Percentiles rank a stretch among this genome's conserved stretches.
Evolutionary conservation across 768 basidiomycete genomes (phyloP).

Genomic region (Mycena vitilis): DNA sequence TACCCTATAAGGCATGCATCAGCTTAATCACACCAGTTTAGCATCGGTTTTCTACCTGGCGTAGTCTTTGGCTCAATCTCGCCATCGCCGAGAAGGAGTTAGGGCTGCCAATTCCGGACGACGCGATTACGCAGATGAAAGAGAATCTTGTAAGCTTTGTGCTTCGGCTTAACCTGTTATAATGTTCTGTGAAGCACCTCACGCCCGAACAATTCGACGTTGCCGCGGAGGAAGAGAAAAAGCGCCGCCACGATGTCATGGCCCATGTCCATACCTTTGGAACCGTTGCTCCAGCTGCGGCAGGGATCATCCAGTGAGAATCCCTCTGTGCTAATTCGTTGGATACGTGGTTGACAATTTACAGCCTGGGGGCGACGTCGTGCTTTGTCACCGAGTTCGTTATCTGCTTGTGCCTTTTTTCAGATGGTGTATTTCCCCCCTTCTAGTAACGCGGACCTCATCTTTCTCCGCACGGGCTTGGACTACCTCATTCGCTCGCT

Average conservation of each 20-base stretch:
- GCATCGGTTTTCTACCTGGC: constrained; percentile 98
- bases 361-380: constrained; percentile 93
- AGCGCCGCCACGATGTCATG: constrained; percentile 98
- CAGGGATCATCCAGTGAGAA: constrained; percentile 94
- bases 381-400: constrained; percentile 98
- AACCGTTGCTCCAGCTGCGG: constrained; percentile 90
- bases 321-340: no score
- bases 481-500: constrained; percentile 88
- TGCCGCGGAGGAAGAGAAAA: constrained; percentile 96
- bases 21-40: constrained; percentile 45
- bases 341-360: constrained; percentile 7
- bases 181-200: constrained; percentile 63
- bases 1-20: constrained; percentile 29
- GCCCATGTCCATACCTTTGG: constrained; percentile 99
- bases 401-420: not conserved
- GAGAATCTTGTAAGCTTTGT: constrained; percentile 76
- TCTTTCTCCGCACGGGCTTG: constrained; percentile 92
- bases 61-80: constrained; percentile 94
- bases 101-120: constrained; percentile 88
- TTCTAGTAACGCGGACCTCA: constrained; percentile 94
- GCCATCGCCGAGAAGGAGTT: constrained; percentile 97
- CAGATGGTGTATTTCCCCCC: constrained; percentile 15
- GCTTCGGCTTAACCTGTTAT: not conserved
- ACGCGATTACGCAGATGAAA: constrained; percentile 95
- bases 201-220: constrained; percentile 91